A percentile compares a stretch with the other conserved stretches of the same genome.
phyloP scores from a whole-genome alignment of 2,329 filamentous ascomycete species.

The Colletotrichum gloeosporioides region DNA sequence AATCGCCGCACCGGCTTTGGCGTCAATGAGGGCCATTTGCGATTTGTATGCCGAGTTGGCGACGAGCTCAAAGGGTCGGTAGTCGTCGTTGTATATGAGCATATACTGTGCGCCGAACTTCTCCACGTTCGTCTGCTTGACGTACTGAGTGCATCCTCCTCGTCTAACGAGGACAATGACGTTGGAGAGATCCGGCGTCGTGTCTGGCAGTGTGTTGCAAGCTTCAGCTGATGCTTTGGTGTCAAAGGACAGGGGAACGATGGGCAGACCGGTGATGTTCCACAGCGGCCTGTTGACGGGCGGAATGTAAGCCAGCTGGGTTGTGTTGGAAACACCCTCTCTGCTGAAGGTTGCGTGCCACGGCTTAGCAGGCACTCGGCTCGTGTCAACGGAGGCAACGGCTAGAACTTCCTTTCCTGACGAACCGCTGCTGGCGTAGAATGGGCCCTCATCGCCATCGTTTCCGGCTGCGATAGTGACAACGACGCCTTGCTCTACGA shows the following conservation, averaged over 20 bases:
- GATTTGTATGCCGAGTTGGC: slow-evolving; percentile 2
- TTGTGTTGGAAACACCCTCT: slow-evolving; percentile 26
- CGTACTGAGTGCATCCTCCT: slow-evolving; percentile 33
- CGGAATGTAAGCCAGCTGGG: slow-evolving; percentile 36
- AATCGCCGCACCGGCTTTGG: slow-evolving; percentile 29
- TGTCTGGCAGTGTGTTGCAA: slow-evolving; percentile 28
- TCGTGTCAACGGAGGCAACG: slow-evolving; percentile 45
- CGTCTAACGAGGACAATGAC: slow-evolving; percentile 34
- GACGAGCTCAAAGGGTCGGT: slow-evolving; percentile 5
- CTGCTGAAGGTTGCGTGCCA: slow-evolving; percentile 34
- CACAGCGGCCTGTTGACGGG: slow-evolving; percentile 30
- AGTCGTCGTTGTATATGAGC: slow-evolving; percentile 32
- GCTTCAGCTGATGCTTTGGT: slow-evolving; percentile 27
- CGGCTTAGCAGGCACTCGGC: slow-evolving; percentile 29
- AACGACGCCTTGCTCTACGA: slow-evolving; percentile 45
- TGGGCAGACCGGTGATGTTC: slow-evolving; percentile 36
- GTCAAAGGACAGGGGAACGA: slow-evolving; percentile 29
- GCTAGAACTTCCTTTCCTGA: slow-evolving; percentile 46
- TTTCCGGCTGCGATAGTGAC: slow-evolving; percentile 59
- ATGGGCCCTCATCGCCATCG: slow-evolving; percentile 51
- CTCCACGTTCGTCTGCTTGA: slow-evolving; percentile 30
- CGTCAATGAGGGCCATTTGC: slow-evolving; percentile 27
- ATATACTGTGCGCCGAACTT: slow-evolving; percentile 30
- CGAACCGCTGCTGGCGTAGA: slow-evolving; percentile 47
- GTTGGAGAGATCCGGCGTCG: slow-evolving; percentile 25